These are phyloP conservation scores for Cicer pinnatifidum DNA, from an alignment of 306 rosid genomes.

Conservation along the genomic window DNA sequence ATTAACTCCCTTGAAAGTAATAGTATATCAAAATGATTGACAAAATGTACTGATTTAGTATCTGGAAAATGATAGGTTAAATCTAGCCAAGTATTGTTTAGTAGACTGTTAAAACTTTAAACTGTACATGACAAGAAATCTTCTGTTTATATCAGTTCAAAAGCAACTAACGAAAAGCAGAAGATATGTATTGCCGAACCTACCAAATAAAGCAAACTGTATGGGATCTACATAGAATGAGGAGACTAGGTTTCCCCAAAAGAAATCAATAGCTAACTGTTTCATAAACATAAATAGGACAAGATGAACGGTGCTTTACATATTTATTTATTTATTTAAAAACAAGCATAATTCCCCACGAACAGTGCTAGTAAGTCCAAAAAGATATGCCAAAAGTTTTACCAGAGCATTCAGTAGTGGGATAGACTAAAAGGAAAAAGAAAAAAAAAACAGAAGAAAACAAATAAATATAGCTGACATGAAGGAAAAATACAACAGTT, in stretches of 20 bases:
- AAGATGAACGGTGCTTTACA: background rate
- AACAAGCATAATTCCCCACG: conserved; percentile 4
- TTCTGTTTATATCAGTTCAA: conserved; percentile 7
- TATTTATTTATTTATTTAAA: background rate
- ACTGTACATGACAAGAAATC: conserved; percentile 8
- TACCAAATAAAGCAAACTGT: conserved; percentile 16
- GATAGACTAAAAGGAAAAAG: conserved; percentile 13
- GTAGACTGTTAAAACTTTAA: conserved; percentile 19
- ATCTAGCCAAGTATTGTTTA: conserved; percentile 24
- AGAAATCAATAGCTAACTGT: background rate
- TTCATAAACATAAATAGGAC: conserved; percentile 1
- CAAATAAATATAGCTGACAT: conserved; percentile 17
- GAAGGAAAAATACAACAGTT: conserved; percentile 1
- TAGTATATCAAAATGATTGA: conserved; percentile 31
- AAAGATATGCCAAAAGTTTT: conserved; percentile 2
- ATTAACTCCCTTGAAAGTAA: conserved; percentile 71
- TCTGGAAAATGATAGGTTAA: background rate
- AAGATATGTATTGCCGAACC: conserved; percentile 18
- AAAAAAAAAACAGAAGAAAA: conserved; percentile 22
- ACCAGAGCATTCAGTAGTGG: conserved; percentile 11
- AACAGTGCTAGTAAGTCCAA: background rate
- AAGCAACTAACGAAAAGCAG: conserved; percentile 39
- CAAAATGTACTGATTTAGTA: conserved; percentile 8
- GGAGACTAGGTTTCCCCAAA: background rate
- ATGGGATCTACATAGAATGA: conserved; percentile 26